These are phyloP conservation scores for Ambispora gerdemannii DNA, from an alignment of 192 early-diverging fungal species.

Conservation along the genomic window DNA sequence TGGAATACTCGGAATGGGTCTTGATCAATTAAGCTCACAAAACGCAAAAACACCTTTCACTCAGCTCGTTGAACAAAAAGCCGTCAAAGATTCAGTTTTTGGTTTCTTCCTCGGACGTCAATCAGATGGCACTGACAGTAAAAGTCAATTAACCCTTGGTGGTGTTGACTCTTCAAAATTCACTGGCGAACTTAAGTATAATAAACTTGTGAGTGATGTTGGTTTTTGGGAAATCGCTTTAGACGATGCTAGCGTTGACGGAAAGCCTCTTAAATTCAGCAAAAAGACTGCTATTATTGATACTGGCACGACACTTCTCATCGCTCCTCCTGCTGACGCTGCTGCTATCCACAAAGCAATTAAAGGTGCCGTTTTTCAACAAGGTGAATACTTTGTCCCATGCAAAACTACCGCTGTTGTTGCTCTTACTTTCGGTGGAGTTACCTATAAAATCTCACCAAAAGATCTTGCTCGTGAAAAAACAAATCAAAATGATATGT, in stretches of 20 bases:
- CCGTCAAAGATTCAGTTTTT: slow-evolving; percentile 52
- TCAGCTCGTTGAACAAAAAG: slow-evolving; percentile 47
- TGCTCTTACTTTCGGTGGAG: slow-evolving; percentile 9
- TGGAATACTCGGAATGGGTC: slow-evolving; percentile 58
- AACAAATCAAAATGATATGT: background rate
- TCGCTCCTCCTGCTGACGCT: slow-evolving; percentile 42
- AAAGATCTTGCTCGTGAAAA: slow-evolving; percentile 31
- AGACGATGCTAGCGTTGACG: background rate
- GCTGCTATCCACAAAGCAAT: slow-evolving; percentile 44
- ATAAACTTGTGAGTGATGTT: background rate
- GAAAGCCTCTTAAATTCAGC: background rate
- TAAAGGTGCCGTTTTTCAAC: slow-evolving; percentile 37
- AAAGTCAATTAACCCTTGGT: slow-evolving; percentile 28
- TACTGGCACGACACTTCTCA: slow-evolving; percentile 53
- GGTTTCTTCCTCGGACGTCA: slow-evolving; percentile 51
- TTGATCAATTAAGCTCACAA: slow-evolving; percentile 35
- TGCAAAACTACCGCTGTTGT: slow-evolving; percentile 3
- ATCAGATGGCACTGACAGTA: slow-evolving; percentile 21
- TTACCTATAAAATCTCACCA: background rate
- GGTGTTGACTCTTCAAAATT: background rate
- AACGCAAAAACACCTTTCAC: slow-evolving; percentile 47
- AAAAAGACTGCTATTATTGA: slow-evolving; percentile 34
- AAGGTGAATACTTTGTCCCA: too few relatives aligned
- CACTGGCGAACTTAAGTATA: background rate
- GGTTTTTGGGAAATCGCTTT: slow-evolving; percentile 17